Conservation (phyloP, 2,329 filamentous ascomycete species). For the Hymenotorrendiella dingleyae region DNA sequence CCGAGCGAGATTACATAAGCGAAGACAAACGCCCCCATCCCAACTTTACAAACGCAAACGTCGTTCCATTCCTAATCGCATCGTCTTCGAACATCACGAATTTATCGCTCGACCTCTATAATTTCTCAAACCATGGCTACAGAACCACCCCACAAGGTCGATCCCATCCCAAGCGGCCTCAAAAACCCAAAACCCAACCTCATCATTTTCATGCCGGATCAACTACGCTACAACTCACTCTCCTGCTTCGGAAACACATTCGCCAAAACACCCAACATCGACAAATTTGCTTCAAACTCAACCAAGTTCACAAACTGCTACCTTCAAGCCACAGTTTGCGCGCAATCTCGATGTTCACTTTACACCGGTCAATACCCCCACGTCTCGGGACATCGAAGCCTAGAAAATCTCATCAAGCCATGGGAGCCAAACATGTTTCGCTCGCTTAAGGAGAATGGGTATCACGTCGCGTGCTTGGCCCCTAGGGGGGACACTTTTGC, state of each 20-base stretch:
- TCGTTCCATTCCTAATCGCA: too few species aligned
- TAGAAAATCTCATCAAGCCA: conserved; percentile 43
- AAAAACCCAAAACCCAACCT: conserved; percentile 33
- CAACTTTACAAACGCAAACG: too few species aligned
- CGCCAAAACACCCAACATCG: conserved; percentile 37
- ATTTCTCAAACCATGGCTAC: too few species aligned
- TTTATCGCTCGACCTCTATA: too few species aligned
- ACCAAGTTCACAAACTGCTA: conserved; percentile 41
- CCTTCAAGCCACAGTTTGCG: conserved; percentile 40
- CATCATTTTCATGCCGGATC: conserved; percentile 43
- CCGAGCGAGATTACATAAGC: too few species aligned
- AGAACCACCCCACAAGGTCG: too few species aligned
- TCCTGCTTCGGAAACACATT: conserved; percentile 30
- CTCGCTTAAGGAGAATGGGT: conserved; percentile 38
- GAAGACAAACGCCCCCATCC: too few species aligned
- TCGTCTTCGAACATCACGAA: too few species aligned
- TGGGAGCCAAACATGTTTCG: conserved; percentile 44
- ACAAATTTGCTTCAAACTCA: conserved; percentile 34
- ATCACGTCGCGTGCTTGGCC: conserved; percentile 41
- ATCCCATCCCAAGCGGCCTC: too few species aligned
- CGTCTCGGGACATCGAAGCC: conserved; percentile 39
- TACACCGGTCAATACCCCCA: conserved; percentile 43
- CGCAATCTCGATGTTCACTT: conserved; percentile 41
- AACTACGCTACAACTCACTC: conserved; percentile 40
- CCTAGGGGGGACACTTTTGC: conserved; percentile 39